Base-by-base conservation (phyloP, 164 flowering plant species). In the Umbellularia californica region DNA sequence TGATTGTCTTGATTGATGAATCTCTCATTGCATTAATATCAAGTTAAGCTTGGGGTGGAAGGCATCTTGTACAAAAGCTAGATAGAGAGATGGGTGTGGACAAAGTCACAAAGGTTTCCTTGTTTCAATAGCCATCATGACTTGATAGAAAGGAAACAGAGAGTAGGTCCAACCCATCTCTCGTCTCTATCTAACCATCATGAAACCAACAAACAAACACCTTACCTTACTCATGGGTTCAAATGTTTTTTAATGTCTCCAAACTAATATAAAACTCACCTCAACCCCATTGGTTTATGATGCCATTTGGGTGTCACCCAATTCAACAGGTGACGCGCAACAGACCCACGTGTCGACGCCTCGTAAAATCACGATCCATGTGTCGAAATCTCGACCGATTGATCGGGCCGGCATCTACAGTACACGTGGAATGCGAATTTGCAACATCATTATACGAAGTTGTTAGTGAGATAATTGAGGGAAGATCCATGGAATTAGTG, bases 81-180 rank as follows among this genome's bases (percentile, higher is more conserved):
- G 60, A 55, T 3, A 55, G 60, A 15, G 60, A 15, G 60, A 52
- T 52, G 4, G 60, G 69, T 67, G 69, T 67, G 69, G 72, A 75
- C n/a, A 55, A n/a, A n/a, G n/a, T n/a, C n/a, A n/a, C n/a, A n/a
- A 58, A 58, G 72, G 47, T n/a, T 15, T 47, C n/a, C 22, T 68
- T 68, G 14, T 25, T 50, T 63, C 73, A 75, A 62, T 30, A 27
- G 51, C 75, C 75, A 81, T 81, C 60, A 81, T 81, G 79, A 65
- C 69, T 35, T 23, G 13, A 65, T 74, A 75, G 80, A 82, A 72
- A 82, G 52, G 70, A 55, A 71, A 65, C 25, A 20, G 7, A 68
- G 63, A 76, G 72, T 77, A 73, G 81, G 79, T 72, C 80, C 75
- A 50, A 72, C 75, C 75, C 55, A 14, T 69, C 71, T 69, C 55